phyloP scores from a whole-genome alignment of 2,329 filamentous ascomycete genomes.

The Gyromitra esculenta region DNA sequence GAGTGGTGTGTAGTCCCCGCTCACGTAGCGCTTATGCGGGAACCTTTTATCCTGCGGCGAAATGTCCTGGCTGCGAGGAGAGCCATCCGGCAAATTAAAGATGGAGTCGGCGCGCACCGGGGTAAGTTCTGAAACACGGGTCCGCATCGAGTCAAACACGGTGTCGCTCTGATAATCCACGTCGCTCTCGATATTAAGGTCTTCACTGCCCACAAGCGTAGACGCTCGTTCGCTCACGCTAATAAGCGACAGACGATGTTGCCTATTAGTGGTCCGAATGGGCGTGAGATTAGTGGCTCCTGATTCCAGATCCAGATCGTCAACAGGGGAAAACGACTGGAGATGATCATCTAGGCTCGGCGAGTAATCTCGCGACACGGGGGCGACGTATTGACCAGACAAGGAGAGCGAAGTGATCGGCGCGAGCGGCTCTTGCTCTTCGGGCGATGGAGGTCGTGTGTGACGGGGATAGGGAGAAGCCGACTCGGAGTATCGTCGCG shows the following conservation, averaged over 20 bases:
- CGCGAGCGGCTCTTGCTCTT: conserved; percentile 34
- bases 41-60: conserved; percentile 32
- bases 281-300: conserved; percentile 31
- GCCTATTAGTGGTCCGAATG: conserved; percentile 34
- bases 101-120: conserved; percentile 53
- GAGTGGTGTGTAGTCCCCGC: conserved; percentile 42
- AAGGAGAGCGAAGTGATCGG: conserved; percentile 51
- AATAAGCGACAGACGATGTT: conserved; percentile 54
- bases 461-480: conserved; percentile 31
- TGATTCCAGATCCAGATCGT: conserved; percentile 40
- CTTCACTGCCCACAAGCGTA: conserved; percentile 58
- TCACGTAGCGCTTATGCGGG: conserved; percentile 41
- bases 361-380: conserved; percentile 34
- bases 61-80: conserved; percentile 14
- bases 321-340: conserved; percentile 37
- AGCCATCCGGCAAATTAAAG: conserved; percentile 49
- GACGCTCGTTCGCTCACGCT: conserved; percentile 57
- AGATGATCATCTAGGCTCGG: conserved; percentile 32
- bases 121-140: conserved; percentile 56
- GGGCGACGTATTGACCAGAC: conserved; percentile 43
- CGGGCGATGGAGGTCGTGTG: conserved; percentile 43
- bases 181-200: conserved; percentile 56
- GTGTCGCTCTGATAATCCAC: conserved; percentile 56
- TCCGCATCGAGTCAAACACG: conserved; percentile 58
- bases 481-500: conserved; percentile 47